Conservation (phyloP, 495 filamentous ascomycete species). For the Tuber brumale region DNA sequence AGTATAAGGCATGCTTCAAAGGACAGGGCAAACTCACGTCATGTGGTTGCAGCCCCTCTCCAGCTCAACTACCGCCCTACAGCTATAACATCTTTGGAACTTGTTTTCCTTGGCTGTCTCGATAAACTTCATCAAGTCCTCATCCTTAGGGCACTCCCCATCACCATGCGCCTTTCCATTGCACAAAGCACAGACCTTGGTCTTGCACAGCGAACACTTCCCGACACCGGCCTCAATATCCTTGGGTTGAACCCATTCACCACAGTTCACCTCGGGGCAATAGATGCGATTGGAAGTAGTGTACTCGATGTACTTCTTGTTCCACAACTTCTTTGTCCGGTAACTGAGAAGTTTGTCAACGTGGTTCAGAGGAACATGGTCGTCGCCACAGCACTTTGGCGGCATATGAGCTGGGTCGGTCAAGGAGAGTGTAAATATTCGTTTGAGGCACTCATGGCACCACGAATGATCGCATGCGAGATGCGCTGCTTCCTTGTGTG, state of each 20-base stretch:
- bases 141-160: conserved; percentile 64
- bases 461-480: conserved; percentile 70
- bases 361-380: conserved; percentile 64
- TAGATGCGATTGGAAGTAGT: conserved; percentile 67
- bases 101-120: conserved; percentile 64
- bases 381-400: conserved; percentile 64
- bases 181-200: conserved; percentile 66
- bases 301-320: conserved; percentile 66
- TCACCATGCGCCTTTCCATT: conserved; percentile 64
- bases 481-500: conserved; percentile 55
- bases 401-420: conserved; percentile 74
- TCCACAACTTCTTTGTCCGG: conserved; percentile 70
- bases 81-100: conserved; percentile 71
- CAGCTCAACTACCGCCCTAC: conserved; percentile 67
- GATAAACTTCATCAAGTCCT: conserved; percentile 57
- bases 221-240: conserved; percentile 55
- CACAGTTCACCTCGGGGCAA: conserved; percentile 63
- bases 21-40: conserved; percentile 52
- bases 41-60: conserved; percentile 80
- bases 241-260: conserved; percentile 65
- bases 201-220: conserved; percentile 61
- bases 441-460: conserved; percentile 66
- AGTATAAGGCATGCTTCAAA: conserved; percentile 12
- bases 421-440: conserved; percentile 64
- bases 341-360: conserved; percentile 67